Base-by-base conservation (phyloP, 345 rosid species). In the Melaleuca quinquenervia region DNA sequence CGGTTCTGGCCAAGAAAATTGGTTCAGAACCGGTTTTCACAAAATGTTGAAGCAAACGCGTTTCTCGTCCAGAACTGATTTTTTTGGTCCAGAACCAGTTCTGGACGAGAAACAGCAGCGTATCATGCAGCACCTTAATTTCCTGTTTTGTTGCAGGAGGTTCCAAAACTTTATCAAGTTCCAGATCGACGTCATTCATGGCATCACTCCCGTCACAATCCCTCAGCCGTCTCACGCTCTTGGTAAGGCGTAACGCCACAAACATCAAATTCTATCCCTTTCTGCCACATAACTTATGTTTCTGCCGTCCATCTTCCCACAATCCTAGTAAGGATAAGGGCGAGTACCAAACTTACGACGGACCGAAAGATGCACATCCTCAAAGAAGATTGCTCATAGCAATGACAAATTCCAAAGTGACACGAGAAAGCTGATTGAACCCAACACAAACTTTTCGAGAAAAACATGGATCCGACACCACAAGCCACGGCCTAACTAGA, bases 181-280 rank as follows among this genome's bases (percentile, higher is more conserved):
- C 1, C 16, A 29, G 7, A 62, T 62, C 24, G 9, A 70, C 32
- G 48, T 2, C 24, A 64, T 8, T 24, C 48, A 70, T 32, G 78
- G 48, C 48, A 18, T 70, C 36, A 70, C 0, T 70, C 24, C 48
- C 78, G 48, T 18, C 24, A 70, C 76, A 0, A 70, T 18, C 78
- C 48, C 13, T 36, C 24, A 32, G 78, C 48, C 32, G 18, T 70
- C 78, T 70, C 45, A 70, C 32, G 16, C 26, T 36, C 48, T 18
- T 0, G 3, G 24, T 32, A 70, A 18, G 78, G 0, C 44, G 24
- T 18, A 70, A 70, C 78, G 0, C 45, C 48, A 0, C 48, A 32
- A 18, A 70, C 48, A 18, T 70, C 2, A 18, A 70, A 16, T 12
- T 6, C 26, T 26, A 11, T 56, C 29, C 29, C 32, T 56, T 56